A percentile compares a stretch with the other conserved stretches of the same genome.
Conservation (phyloP, 768 basidiomycete genomes). For the Lactifluus piperatus region DNA sequence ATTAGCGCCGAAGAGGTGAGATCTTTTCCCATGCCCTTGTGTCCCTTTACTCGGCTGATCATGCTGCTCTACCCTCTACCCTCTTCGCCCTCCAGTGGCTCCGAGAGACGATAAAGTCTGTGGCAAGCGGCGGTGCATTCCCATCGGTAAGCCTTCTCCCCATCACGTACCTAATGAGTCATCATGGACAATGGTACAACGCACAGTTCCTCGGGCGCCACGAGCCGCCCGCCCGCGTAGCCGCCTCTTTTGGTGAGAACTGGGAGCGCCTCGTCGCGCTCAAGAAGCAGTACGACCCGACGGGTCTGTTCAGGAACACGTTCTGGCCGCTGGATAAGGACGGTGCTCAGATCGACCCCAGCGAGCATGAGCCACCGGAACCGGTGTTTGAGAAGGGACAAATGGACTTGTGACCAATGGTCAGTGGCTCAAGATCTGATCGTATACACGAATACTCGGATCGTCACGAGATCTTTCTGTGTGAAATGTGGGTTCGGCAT, state of each 20-base stretch:
- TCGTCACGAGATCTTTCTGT: too few species aligned
- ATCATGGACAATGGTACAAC: neutral
- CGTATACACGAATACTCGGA: neutral
- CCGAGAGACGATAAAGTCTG: slow-evolving; percentile 55
- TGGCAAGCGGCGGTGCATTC: slow-evolving; percentile 70
- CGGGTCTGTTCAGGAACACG: slow-evolving; percentile 63
- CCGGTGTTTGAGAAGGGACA: slow-evolving; percentile 22
- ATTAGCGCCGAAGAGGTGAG: slow-evolving; percentile 73
- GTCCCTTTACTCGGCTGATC: slow-evolving; percentile 16
- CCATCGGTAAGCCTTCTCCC: slow-evolving; percentile 59
- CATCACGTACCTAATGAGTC: neutral
- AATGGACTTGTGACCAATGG: neutral
- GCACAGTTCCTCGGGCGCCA: slow-evolving; percentile 66
- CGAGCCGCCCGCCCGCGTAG: slow-evolving; percentile 53
- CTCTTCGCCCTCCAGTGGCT: slow-evolving; percentile 63
- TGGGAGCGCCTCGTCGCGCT: slow-evolving; percentile 63
- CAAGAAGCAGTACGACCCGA: slow-evolving; percentile 72
- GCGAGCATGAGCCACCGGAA: slow-evolving; percentile 54
- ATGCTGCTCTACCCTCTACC: neutral
- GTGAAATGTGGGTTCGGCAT: too few species aligned
- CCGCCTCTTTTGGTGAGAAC: slow-evolving; percentile 63
- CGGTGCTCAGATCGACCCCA: slow-evolving; percentile 45
- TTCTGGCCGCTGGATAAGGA: slow-evolving; percentile 70
- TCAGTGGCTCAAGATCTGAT: neutral
- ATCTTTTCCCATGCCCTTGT: neutral